phyloP scores from a whole-genome alignment of 352 stramenopile genomes.

The Phytophthora ohioensis region DNA sequence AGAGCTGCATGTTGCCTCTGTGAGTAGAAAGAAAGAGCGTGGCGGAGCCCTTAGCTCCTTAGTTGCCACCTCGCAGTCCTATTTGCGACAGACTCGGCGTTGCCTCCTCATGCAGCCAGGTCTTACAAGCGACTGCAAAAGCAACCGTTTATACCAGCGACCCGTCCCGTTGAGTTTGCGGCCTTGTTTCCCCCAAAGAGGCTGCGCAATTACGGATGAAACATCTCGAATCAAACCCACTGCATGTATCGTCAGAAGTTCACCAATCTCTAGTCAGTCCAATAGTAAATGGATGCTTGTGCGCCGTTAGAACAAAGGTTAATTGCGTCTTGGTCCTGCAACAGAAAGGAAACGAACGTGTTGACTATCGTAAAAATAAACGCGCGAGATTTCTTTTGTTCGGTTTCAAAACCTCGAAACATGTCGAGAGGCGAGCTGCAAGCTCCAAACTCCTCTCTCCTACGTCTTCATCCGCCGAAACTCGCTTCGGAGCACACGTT shows the following conservation, averaged over 20 bases:
- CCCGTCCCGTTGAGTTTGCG: conserved; percentile 87
- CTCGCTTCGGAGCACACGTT: conserved; percentile 16
- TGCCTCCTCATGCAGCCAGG: conserved; percentile 64
- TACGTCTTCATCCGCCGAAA: conserved; percentile 20
- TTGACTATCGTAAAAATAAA: conserved; percentile 20
- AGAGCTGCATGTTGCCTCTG: no score
- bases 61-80: conserved; percentile 63
- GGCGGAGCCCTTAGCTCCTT: conserved; percentile 1
- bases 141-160: conserved; percentile 86
- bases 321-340: not conserved
- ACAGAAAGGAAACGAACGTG: not conserved
- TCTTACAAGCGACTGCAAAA: conserved; percentile 91
- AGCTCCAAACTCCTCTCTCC: conserved; percentile 12
- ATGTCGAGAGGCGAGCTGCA: not conserved
- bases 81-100: conserved; percentile 86
- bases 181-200: conserved; percentile 71
- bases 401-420: conserved; percentile 21
- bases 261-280: not conserved
- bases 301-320: no score
- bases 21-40: not conserved
- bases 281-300: not conserved
- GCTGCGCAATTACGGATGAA: conserved; percentile 85
- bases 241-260: not conserved
- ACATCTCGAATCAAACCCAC: conserved; percentile 43
- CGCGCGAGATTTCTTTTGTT: conserved; percentile 16